phyloP scores from a whole-genome alignment of 345 rosid genomes.

The Camelina laxa region DNA sequence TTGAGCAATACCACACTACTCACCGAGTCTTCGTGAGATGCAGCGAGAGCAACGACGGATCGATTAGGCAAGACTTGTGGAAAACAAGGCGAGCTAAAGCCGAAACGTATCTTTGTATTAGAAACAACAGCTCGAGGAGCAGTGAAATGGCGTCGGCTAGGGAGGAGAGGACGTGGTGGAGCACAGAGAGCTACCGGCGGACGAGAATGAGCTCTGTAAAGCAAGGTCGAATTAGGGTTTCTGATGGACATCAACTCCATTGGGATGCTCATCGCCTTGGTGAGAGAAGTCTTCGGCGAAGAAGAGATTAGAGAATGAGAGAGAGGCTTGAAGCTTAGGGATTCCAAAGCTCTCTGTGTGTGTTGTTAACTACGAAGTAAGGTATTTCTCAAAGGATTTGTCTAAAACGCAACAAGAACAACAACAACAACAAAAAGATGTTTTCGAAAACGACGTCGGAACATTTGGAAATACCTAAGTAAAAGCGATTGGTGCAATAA shows the following conservation, averaged over 20 bases:
- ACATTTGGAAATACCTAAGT: background rate
- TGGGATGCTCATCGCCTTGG: conserved; percentile 39
- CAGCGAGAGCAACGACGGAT: conserved; percentile 54
- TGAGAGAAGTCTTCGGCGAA: conserved; percentile 13
- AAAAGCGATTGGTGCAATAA: background rate
- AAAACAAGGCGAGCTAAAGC: conserved; percentile 29
- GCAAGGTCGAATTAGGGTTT: conserved; percentile 45
- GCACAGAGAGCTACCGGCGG: conserved; percentile 27
- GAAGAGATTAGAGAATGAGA: conserved; percentile 13
- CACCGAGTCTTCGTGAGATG: conserved; percentile 74
- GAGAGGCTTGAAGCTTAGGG: conserved; percentile 23
- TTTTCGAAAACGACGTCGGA: conserved; percentile 36
- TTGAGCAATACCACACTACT: conserved; percentile 24
- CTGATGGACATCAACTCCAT: conserved; percentile 50
- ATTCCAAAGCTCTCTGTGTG: conserved; percentile 19
- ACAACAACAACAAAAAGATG: background rate
- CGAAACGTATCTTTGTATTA: conserved; percentile 42
- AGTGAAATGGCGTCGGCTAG: conserved; percentile 32
- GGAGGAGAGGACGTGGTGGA: conserved; percentile 38
- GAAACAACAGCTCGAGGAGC: conserved; percentile 36
- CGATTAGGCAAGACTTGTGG: conserved; percentile 36
- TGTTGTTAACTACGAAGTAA: conserved; percentile 32
- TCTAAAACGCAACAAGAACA: conserved; percentile 10
- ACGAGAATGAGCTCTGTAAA: conserved; percentile 35
- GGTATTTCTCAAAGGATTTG: conserved; percentile 18